Evolutionary conservation across 768 basidiomycete genomes (phyloP), one percentile per base, ranked within the genome.

Genomic region (Lentinus brumalis): DNA sequence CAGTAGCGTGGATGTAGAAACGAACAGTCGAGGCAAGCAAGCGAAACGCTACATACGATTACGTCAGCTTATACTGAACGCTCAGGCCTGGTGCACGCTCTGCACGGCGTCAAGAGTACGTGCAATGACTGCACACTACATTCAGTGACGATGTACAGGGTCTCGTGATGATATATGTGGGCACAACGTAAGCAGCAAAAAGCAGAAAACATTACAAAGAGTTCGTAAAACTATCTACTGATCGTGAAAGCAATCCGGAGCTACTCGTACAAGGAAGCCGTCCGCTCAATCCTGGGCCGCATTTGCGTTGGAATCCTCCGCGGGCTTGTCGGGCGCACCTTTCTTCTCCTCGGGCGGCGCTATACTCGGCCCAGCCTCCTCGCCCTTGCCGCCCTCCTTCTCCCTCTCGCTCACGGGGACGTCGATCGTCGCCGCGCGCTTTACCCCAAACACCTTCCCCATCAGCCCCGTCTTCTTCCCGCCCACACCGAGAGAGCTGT

Each of bases 401-500:
- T 42, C 49, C 32, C 29, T 40, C 55, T 54, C 40, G 6, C 11
- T 18, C n/a, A 16, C 57, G 40, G 56, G 41, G 35, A 53, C 50
- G 38, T 58, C 57, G 21, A 63, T 42, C 42, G 62, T 59, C 21
- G 59, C 55, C 44, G 57, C 35, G 45, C 62, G 49, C 40, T 58
- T 42, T 29, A 41, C 62, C 29, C 61, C 61, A 18, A 63, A 59
- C 62, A 63, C 53, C 57, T 63, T 63, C 41, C 62, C 58, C 11
- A 59, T 55, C 47, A 56, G 53, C 6, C 57, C 47, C 16, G 50
- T n/a, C 53, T 30, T 45, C 41, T 31, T 52, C 42, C 53, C 47
- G 41, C 39, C 53, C 21, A 26, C 21, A 26, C 21, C 21, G 21
- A 26, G 21, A 45, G 55, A 53, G 52, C 57, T 55, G 40, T 30